Evolutionary conservation across 2,329 filamentous ascomycete species (phyloP).

Genomic region (Mariannaea sp.): DNA sequence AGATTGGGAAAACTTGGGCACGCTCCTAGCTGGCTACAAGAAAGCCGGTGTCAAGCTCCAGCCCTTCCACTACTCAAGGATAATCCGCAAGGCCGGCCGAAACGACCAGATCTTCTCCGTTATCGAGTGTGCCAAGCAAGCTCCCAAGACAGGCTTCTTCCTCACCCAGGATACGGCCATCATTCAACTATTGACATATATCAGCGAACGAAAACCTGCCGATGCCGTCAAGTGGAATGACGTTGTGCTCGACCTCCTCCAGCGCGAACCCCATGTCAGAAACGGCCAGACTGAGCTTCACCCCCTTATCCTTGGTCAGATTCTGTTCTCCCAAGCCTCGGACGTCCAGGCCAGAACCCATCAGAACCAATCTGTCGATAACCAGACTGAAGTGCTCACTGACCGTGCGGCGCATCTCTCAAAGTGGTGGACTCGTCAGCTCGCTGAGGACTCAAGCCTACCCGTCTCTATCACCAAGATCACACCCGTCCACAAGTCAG

Average conservation of each 20-base stretch:
- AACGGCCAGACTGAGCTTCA: constrained; percentile 27
- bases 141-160: constrained; percentile 51
- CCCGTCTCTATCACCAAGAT: constrained; percentile 10
- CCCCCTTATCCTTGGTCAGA: constrained; percentile 39
- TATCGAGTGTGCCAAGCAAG: constrained; percentile 56
- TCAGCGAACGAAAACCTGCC: constrained; percentile 46
- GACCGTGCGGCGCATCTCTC: constrained; percentile 39
- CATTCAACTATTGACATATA: constrained; percentile 33
- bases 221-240: constrained; percentile 53
- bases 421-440: constrained; percentile 35
- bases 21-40: constrained; percentile 56
- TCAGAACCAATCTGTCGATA: constrained; percentile 31
- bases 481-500: constrained; percentile 4
- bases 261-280: constrained; percentile 48
- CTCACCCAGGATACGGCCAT: constrained; percentile 50
- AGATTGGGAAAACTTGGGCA: constrained; percentile 59
- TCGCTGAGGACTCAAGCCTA: constrained; percentile 6
- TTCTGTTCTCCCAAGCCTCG: constrained; percentile 39
- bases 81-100: constrained; percentile 48
- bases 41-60: constrained; percentile 48
- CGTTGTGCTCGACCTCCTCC: constrained; percentile 55
- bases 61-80: constrained; percentile 42
- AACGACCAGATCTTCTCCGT: constrained; percentile 51
- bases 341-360: constrained; percentile 34
- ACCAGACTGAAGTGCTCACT: constrained; percentile 32